Conservation (phyloP, 768 basidiomycete genomes). For the Coprinopsis strossmayeri region DNA sequence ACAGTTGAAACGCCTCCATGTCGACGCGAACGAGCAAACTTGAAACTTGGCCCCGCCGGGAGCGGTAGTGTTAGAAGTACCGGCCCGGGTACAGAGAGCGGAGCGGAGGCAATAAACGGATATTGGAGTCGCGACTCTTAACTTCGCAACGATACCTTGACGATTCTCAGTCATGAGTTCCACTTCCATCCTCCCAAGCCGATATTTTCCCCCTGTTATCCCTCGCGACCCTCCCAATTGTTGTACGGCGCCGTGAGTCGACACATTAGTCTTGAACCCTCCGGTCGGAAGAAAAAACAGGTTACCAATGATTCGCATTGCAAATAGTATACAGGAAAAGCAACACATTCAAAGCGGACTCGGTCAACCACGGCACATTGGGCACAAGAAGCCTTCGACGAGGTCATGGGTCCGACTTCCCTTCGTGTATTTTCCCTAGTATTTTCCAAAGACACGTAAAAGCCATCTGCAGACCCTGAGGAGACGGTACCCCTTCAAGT, state of each 20-base stretch:
- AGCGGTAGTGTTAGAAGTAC: too few relatives aligned
- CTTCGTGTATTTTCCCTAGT: background rate
- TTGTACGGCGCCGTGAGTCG: too few relatives aligned
- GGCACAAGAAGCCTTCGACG: background rate
- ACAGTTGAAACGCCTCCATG: conserved; percentile 87
- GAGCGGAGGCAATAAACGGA: background rate
- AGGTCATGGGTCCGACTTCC: background rate
- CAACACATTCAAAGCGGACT: background rate
- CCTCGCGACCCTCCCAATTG: background rate
- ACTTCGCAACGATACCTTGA: too few relatives aligned
- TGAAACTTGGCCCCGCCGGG: background rate
- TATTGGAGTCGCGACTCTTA: too few relatives aligned
- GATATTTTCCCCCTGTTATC: conserved; percentile 7
- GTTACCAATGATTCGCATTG: too few relatives aligned
- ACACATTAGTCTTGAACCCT: too few relatives aligned
- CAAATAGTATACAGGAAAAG: too few relatives aligned
- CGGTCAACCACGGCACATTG: too few relatives aligned
- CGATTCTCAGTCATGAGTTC: background rate
- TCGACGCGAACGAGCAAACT: background rate
- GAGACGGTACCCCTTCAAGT: background rate
- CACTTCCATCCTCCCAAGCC: background rate
- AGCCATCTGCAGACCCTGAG: background rate
- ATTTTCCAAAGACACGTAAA: background rate
- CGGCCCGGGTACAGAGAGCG: too few relatives aligned
- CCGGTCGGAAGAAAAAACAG: too few relatives aligned